Evolutionary conservation across 1,284 basidiomycete genomes (phyloP), one percentile per base, ranked within the genome.

Genomic region (Cryptococcus hybrid): DNA sequence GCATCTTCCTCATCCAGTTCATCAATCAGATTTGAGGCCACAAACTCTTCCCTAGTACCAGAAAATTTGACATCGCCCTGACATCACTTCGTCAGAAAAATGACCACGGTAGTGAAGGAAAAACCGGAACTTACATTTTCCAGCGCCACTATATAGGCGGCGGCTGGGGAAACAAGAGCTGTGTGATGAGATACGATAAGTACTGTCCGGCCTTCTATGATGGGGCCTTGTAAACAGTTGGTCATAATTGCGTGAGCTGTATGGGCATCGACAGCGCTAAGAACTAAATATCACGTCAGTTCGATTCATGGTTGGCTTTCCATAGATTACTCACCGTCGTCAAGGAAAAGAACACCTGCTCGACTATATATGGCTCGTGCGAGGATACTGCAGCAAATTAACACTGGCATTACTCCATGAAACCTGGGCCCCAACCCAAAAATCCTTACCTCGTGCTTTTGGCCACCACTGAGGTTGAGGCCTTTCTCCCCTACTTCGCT

Each of bases 291-390:
- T 30, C 11, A 35, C 3, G 34, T 54, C 46, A 47, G 53, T 47
- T 34, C 15, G 34, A 12, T 13, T 8, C 24, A 30, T 47, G 7
- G 13, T 11, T 40, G 11, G 4, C 2, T 36, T 37, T 39, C 40
- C 30, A 36, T 36, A 24, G 9, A 30, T 3, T 30, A 50, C 64
- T 52, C 80, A 54, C 94, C 90, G 69, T 99, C 95, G 68, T 99
- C 95, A 44, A 98, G 80, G 47, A 96, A 81, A 0, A 98, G 78
- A 30, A 89, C 81, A 0, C 88, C 87, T 7, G 95, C 94, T 36
- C 91, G 83, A 53, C 90, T 94, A 78, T 98, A 99, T 34, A 98
- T 86, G 1, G 95, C 94, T 56, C 95, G 86, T 24, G 94, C 94
- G 7, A 95, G 82, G 90, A 84, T 2, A 86, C 90, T 89, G 56